Evolutionary conservation across 139 green algal species (phyloP).

Genomic region (Astrephomene gubernaculifera): DNA sequence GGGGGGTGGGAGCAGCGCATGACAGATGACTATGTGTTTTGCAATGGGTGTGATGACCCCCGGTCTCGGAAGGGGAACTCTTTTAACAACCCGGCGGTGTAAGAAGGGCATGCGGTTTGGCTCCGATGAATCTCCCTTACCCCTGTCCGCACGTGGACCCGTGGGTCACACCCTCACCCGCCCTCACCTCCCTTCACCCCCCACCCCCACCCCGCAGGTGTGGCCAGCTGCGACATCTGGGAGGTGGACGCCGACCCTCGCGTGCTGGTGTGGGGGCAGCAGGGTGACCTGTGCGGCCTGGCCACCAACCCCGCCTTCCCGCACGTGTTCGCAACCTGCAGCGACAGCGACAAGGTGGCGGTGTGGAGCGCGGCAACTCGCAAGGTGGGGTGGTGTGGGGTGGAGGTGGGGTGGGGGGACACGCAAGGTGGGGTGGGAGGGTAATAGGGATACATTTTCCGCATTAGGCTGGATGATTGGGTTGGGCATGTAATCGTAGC

Average conservation of each 20-base stretch:
- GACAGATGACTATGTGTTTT: not conserved
- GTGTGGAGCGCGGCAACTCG: constrained; percentile 64
- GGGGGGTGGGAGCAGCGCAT: not conserved
- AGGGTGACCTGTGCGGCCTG: constrained; percentile 61
- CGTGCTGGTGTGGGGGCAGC: constrained; percentile 63
- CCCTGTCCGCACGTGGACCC: not conserved
- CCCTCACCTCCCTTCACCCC: not conserved
- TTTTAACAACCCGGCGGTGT: too few species aligned
- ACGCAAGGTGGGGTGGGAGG: not conserved
- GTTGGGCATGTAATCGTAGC: too few species aligned
- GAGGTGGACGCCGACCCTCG: constrained; percentile 65
- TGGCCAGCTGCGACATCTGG: constrained; percentile 62
- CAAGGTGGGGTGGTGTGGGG: constrained; percentile 46
- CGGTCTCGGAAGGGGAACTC: not conserved
- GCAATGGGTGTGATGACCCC: not conserved
- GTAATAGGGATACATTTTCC: not conserved
- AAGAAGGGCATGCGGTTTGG: too few species aligned
- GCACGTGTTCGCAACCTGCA: constrained; percentile 72
- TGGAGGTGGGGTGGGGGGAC: not conserved
- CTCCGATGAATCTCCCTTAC: not conserved
- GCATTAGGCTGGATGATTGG: too few species aligned
- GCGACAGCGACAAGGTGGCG: constrained; percentile 59
- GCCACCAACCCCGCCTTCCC: constrained; percentile 68
- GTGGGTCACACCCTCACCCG: not conserved
- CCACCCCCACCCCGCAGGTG: constrained; percentile 10